Base-by-base conservation (phyloP, 768 basidiomycete species). In the Russula abietina region DNA sequence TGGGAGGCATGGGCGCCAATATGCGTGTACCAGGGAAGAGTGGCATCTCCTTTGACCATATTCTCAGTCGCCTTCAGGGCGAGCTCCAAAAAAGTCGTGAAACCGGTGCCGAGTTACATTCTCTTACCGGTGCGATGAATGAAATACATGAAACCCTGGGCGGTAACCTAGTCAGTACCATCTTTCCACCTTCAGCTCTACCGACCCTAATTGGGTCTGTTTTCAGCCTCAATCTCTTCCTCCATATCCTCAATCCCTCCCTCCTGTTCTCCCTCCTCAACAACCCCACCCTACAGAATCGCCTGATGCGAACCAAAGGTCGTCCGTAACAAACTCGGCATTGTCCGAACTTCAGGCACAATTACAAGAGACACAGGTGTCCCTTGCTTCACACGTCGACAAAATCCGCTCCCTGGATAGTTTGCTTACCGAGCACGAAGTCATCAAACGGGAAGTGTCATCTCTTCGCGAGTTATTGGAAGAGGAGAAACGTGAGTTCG, bases 31-130 rank as follows among this genome's bases (percentile, higher is more conserved):
- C 89, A 1, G 88, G 90, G 19, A 93, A 92, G 75, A 88, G 87
- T 69, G 92, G 93, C 0, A 78, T 97, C 26, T 90, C 86, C 9
- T 96, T 98, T 71, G 95, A 98, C 69, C 91, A 94, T 69, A 93
- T 98, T 57, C 76, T 98, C 50, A 89, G 81, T 60, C 84, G 91
- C 39, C 78, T 98, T 2, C 95, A 98, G 72, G 86, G 87, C 66
- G 95, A 98, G 72, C 83, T 98, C n/a, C 88, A 90, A 75, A 97
- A 96, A 76, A 93, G 91, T 70, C 84, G 92, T 19, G 96, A 98
- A 71, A 97, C 95, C 0, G 91, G 92, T 16, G 80, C 86, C 0
- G 95, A 98, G 70, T 78, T 99, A 4, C 84, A 86, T 65, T 83
- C 83, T 0, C 76, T 98, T 36, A 87, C 83, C 17, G 82, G 82